Evolutionary conservation across 1,139 yeast genomes (phyloP), one percentile per base, ranked within the genome.

Genomic region (Geotrichum candidum): DNA sequence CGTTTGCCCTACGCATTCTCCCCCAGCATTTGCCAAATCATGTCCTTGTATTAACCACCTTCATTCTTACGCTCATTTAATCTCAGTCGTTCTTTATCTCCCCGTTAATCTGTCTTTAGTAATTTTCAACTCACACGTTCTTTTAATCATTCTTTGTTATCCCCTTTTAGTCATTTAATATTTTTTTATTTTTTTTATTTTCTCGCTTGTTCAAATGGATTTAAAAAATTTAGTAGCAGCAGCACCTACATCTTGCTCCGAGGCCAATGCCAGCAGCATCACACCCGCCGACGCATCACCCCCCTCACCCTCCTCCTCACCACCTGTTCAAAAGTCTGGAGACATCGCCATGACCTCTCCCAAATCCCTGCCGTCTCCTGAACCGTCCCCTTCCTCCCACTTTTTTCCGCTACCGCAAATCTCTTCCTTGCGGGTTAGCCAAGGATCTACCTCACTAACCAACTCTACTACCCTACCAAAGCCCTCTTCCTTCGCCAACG

Each of bases 331-430:
- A 27, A 25, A 35, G 27, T 54, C 54, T n/a, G 41, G 25, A 54
- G 31, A 25, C 3, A 57, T 15, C 11, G 29, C 31, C 10, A 45
- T 51, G 29, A 33, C 57, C 13, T 54, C 61, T 27, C 53, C 58
- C 45, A 59, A 48, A 27, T 53, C 61, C 15, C 51, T 61, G 2
- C 63, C 63, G 15, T 61, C 63, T 5, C 63, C 63, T 11, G 63
- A 61, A 31, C 63, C 61, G 15, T 61, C 63, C 10, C 63, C 63
- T 23, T 61, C 63, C 1, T 35, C 61, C 15, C 61, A 61, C 54
- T 61, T 58, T 25, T 61, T 61, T 18, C 53, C 56, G 31, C 58
- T 54, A 18, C 58, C 58, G 23, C 58, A 55, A 55, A 51, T 59
- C 11, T 55, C 59, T 7, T 53, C 62, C 25, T 50, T 57, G 1